These are phyloP conservation scores for Fusarium sp. DNA, from an alignment of 2,329 filamentous ascomycete species.

Conservation along the genomic window DNA sequence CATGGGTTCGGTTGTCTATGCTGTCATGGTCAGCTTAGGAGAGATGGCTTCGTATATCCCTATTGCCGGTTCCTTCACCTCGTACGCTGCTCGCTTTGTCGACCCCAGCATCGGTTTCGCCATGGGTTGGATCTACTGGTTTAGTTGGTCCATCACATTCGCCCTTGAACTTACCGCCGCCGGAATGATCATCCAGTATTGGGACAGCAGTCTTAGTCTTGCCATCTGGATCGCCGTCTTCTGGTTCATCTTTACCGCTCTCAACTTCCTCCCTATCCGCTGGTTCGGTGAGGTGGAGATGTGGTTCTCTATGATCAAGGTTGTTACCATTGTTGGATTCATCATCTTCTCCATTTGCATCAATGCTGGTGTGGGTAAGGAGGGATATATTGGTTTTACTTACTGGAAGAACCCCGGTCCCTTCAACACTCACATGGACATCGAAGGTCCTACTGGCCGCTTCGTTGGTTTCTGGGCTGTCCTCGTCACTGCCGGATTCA, in stretches of 20 bases:
- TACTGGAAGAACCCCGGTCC: conserved; percentile 78
- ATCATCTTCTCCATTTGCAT: conserved; percentile 82
- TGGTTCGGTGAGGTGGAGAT: conserved; percentile 84
- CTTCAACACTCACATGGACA: conserved; percentile 70
- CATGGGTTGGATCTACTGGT: conserved; percentile 89
- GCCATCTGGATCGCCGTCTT: conserved; percentile 81
- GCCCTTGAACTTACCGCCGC: conserved; percentile 80
- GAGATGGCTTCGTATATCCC: conserved; percentile 86
- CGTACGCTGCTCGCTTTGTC: conserved; percentile 81
- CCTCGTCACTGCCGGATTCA: conserved; percentile 76
- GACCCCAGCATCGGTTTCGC: conserved; percentile 79
- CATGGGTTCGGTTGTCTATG: conserved; percentile 79
- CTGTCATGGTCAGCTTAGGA: conserved; percentile 77
- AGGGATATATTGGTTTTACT: conserved; percentile 80
- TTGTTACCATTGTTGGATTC: conserved; percentile 79
- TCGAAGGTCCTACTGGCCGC: conserved; percentile 66
- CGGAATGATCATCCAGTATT: conserved; percentile 82
- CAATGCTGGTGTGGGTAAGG: conserved; percentile 75
- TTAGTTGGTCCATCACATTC: conserved; percentile 79
- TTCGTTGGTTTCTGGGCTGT: conserved; percentile 79
- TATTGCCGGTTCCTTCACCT: conserved; percentile 80
- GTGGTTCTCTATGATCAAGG: conserved; percentile 82
- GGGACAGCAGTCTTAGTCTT: conserved; percentile 71
- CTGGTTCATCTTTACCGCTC: conserved; percentile 74
- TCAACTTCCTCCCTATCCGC: conserved; percentile 79